Conservation (phyloP, 2,329 filamentous ascomycete genomes). For the Elsinoe arachidis region DNA sequence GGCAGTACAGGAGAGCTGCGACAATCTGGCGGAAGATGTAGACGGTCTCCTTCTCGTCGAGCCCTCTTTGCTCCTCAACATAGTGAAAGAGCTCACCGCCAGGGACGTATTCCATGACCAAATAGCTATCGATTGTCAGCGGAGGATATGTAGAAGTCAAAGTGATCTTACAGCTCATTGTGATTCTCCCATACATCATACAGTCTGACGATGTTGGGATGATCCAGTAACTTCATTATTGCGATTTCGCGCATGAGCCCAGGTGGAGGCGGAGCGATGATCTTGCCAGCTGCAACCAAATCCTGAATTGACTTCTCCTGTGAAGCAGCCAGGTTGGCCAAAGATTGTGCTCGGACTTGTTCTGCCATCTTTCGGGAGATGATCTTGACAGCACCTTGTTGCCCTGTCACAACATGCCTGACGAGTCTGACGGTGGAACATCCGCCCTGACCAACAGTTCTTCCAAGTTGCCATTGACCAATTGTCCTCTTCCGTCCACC, state of each 20-base stretch:
- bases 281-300: slow-evolving; percentile 49
- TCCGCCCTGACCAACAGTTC: slow-evolving; percentile 79
- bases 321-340: slow-evolving; percentile 66
- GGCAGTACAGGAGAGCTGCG: slow-evolving; percentile 83
- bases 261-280: slow-evolving; percentile 56
- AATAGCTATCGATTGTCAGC: slow-evolving; percentile 52
- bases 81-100: slow-evolving; percentile 80
- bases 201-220: slow-evolving; percentile 86
- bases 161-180: slow-evolving; percentile 70
- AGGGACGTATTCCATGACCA: slow-evolving; percentile 88
- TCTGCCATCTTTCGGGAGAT: slow-evolving; percentile 72
- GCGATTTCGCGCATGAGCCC: slow-evolving; percentile 91
- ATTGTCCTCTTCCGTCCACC: slow-evolving; percentile 61
- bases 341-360: slow-evolving; percentile 74
- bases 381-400: slow-evolving; percentile 89
- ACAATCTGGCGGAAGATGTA: slow-evolving; percentile 90
- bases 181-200: slow-evolving; percentile 98
- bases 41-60: slow-evolving; percentile 72
- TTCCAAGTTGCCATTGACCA: slow-evolving; percentile 88
- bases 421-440: slow-evolving; percentile 82
- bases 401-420: slow-evolving; percentile 64
- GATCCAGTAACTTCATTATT: slow-evolving; percentile 92
- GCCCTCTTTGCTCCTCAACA: slow-evolving; percentile 63
- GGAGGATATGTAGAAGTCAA: background rate
- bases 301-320: slow-evolving; percentile 33